phyloP scores from a whole-genome alignment of 2,329 filamentous ascomycete genomes.

The Apiospora pterosperma region DNA sequence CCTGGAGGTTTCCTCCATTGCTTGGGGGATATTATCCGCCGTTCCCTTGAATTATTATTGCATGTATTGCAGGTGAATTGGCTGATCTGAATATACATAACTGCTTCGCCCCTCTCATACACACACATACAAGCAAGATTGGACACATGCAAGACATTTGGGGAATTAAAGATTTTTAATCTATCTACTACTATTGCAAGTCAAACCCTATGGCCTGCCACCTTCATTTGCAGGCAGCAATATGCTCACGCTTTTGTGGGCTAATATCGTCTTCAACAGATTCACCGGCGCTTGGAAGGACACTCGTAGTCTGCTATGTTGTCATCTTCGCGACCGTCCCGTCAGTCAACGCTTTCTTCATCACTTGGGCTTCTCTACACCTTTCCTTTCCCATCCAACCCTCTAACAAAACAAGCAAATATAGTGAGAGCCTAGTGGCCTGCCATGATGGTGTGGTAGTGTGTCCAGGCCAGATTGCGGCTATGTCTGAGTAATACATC shows the following conservation, averaged over 20 bases:
- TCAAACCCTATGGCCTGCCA: neutral
- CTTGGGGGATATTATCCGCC: neutral
- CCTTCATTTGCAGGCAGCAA: neutral
- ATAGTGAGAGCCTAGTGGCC: slow-evolving; percentile 16
- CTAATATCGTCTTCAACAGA: neutral
- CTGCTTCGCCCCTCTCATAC: neutral
- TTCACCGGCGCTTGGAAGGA: neutral
- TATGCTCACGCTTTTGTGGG: neutral
- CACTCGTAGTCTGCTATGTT: neutral
- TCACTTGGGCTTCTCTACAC: neutral
- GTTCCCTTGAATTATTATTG: neutral
- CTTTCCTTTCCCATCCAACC: neutral
- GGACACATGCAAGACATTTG: neutral
- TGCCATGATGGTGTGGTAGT: slow-evolving; percentile 26
- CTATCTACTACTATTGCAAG: slow-evolving; percentile 1
- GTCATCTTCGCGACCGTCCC: neutral
- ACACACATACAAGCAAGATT: neutral
- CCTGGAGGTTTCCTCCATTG: neutral
- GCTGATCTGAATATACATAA: neutral
- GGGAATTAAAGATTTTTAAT: neutral
- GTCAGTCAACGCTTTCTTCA: neutral
- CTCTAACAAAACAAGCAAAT: neutral
- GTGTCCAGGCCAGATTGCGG: slow-evolving; percentile 28
- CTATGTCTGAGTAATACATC: slow-evolving; percentile 30
- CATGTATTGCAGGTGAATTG: neutral